phyloP scores from a whole-genome alignment of 2,329 filamentous ascomycete genomes.

The Venturia pyrina region DNA sequence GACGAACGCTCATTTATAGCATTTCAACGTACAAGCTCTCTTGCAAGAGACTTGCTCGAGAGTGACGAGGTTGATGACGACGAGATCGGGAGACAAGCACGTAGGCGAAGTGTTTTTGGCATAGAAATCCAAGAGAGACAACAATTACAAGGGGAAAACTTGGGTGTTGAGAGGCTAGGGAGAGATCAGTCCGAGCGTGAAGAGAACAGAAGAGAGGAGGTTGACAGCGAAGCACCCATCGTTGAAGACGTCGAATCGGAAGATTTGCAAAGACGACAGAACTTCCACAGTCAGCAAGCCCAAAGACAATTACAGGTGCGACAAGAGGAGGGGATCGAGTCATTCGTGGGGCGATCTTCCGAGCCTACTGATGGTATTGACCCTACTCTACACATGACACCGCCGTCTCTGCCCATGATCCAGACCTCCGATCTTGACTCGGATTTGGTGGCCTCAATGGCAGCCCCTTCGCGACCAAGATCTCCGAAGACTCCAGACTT shows the following conservation, averaged over 20 bases:
- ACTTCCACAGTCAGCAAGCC: neutral
- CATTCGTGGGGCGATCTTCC: no score
- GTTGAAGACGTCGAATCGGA: neutral
- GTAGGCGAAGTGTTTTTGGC: neutral
- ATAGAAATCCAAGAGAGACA: neutral
- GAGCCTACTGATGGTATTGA: neutral
- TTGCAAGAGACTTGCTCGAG: neutral
- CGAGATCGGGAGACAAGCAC: neutral
- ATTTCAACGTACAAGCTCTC: neutral
- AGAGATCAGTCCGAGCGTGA: neutral
- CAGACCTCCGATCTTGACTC: neutral
- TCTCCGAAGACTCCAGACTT: conserved; percentile 22
- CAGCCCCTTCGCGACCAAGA: conserved; percentile 1
- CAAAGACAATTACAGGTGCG: neutral
- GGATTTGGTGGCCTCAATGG: neutral
- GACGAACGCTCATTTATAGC: neutral
- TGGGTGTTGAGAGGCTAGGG: neutral
- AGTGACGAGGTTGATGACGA: neutral
- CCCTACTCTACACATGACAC: neutral
- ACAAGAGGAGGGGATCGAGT: neutral
- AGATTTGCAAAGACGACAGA: neutral
- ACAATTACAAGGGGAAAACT: neutral
- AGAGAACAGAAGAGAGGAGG: neutral
- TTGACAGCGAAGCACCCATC: neutral
- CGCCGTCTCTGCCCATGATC: neutral